Base-by-base conservation (phyloP, 495 filamentous ascomycete species). In the Endocarpon pusillum region DNA sequence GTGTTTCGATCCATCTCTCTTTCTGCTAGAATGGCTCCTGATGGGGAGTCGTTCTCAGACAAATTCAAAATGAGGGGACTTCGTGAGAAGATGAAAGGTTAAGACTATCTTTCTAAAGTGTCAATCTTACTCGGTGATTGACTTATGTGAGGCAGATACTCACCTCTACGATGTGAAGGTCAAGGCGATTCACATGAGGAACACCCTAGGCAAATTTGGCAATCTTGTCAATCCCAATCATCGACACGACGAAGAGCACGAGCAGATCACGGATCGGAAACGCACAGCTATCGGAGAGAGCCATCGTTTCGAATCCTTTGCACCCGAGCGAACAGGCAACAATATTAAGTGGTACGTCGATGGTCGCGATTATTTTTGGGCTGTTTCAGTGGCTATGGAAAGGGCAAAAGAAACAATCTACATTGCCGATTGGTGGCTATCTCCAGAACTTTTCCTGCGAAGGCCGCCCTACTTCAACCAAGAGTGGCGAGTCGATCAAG, bases 311-410 rank as follows among this genome's bases (percentile, higher is more conserved):
- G 45, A 73, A 9, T 86, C 80, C 9, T 97, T 82, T 52, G 86
- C 86, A 3, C 86, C 86, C 1, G 71, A 85, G 44, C 70, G 71
- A 16, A 72, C 83, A 10, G 81, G 80, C 8, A 94, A 96, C 51
- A 68, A 75, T 37, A 66, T 93, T 39, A 96, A 96, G 60, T 94
- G 86, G 86, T 96, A 94, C 62, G 81, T 94, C 5, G 87, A 94
- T 49, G 87, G 79, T 0, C 61, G 78, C 23, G 81, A 96, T 54
- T 96, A 96, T 52, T 82, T 85, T 47, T 92, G 82, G 77, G 74
- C 87, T 1, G 84, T 96, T 4, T 89, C 81, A 0, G 72, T 73
- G 2, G 86, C 87, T 0, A 61, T 94, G 16, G 87, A 94, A 41
- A 60, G 71, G 19, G 87, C 89, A 20, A 78, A 79, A 39, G 89